Evolutionary conservation across 129 eudicot species (phyloP), one percentile per base, ranked within the genome.

Genomic region (Arctium lappa): DNA sequence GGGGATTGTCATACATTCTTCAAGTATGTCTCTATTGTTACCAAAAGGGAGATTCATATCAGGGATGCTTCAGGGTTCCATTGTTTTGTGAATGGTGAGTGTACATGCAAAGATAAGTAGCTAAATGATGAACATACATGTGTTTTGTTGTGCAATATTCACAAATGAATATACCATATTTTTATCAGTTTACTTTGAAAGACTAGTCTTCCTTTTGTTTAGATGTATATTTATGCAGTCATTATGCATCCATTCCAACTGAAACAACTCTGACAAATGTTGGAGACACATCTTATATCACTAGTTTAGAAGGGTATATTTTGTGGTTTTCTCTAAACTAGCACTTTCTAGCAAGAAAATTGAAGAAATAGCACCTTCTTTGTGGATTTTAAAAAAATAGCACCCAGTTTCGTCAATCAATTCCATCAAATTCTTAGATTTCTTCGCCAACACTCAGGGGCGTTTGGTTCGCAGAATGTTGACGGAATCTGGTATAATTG

Each of bases 1-100:
- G 99, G 99, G 36, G 98, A 93, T 65, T 96, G 98, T 75, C 99
- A 96, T 82, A 85, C 85, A 18, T 96, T 93, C 78, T 88, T 96
- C 68, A 93, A 91, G 88, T 75, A 89, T 80, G 93, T 89, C 73
- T 93, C 99, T 1, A 7, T 86, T 63, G 89, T 96, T 72, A 90
- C 97, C 37, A 90, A 89, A 84, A 93, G 99, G 86, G 92, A 93
- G 87, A 89, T 96, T 82, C 87, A 88, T 79, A 76, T 96, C 5
- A 86, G 99, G 77, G 99, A 96, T 82, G 79, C 95, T 75, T 90
- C 99, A 6, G 99, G 99, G 60, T 91, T 96, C 78, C 99, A 96
- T 81, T 81, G 86, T 79, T 93, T 96, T 86, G 87, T 56, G 33
- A 78, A 84, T 89, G 99, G 99, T 31, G 84, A 85, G 6, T 96